Evolutionary conservation across 495 filamentous ascomycete species (phyloP), one percentile per base, ranked within the genome.

Genomic region (Neurospora sp.): DNA sequence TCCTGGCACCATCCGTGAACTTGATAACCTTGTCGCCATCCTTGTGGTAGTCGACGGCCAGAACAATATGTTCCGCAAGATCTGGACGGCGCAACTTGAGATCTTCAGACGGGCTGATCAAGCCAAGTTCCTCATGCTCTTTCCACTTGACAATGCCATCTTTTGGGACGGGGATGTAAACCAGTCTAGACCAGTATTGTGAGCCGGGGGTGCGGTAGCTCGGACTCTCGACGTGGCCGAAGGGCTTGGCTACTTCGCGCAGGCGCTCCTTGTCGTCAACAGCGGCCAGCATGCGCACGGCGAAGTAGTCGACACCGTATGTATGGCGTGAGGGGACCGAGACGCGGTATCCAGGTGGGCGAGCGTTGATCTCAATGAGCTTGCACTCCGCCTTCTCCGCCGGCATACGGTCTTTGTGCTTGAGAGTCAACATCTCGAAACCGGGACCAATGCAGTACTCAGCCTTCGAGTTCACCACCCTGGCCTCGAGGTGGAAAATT

Each of bases 261-360:
- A 82, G 68, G 20, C 82, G 74, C 1, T 59, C 73, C 7, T 40
- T 16, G 38, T 84, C 83, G 22, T 61, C 77, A 1, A 79, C 68
- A 0, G 79, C 76, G 40, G 79, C 77, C 2, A 84, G 74, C 73
- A 85, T 76, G 65, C 72, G 76, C 8, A 77, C 77, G 6, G 73
- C 81, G 44, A 77, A 82, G 74, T 79, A 83, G 59, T 84, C 82
- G 9, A 86, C 78, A 20, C 84, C 83, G 72, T 84, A 83, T 0
- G 83, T 81, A 20, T 75, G 72, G 10, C 74, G 53, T 0, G 77
- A 70, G 2, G 78, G 76, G 1, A 75, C 71, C 5, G 77, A 74
- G 37, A 75, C 81, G 35, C 76, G 75, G 69, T 73, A 78, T 1
- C 82, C 83, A 0, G 81, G 80, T 0, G 81, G 78, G 0, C 82